Evolutionary conservation across 768 basidiomycete species (phyloP).

Genomic region (Suillus luteus): DNA sequence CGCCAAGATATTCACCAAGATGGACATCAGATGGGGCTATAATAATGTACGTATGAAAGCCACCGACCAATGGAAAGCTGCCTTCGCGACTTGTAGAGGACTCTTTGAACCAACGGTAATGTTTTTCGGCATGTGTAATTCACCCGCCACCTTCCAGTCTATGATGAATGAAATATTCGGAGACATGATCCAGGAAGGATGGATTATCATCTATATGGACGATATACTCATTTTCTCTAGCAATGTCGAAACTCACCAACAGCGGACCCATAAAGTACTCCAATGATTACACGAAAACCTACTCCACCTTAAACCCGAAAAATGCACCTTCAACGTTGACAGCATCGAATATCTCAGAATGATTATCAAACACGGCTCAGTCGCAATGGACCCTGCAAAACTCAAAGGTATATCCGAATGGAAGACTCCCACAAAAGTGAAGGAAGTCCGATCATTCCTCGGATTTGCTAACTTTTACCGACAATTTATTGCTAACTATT

Average conservation of each 20-base stretch:
- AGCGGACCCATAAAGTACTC: conserved; percentile 25
- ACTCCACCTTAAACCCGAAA: conserved; percentile 31
- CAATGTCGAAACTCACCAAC: conserved; percentile 14
- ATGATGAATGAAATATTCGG: conserved; percentile 32
- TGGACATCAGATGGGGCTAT: neutral
- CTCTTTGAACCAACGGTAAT: neutral
- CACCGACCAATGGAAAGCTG: neutral
- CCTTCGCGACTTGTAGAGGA: neutral
- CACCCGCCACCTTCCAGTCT: conserved; percentile 23
- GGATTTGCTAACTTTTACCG: conserved; percentile 36
- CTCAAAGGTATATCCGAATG: neutral
- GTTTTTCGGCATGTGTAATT: conserved; percentile 20
- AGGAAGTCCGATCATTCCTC: conserved; percentile 21
- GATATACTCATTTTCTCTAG: conserved; percentile 28
- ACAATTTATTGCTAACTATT: conserved; percentile 31
- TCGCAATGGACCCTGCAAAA: neutral
- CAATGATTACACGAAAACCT: conserved; percentile 29
- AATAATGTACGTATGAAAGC: neutral
- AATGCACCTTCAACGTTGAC: neutral
- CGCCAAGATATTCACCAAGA: conserved; percentile 25
- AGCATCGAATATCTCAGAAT: neutral
- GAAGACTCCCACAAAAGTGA: neutral
- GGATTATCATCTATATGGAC: conserved; percentile 31
- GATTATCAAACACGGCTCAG: neutral
- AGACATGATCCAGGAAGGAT: conserved; percentile 19